phyloP scores from a whole-genome alignment of 2,329 filamentous ascomycete genomes.

The Fusarium pseudocircinatum region DNA sequence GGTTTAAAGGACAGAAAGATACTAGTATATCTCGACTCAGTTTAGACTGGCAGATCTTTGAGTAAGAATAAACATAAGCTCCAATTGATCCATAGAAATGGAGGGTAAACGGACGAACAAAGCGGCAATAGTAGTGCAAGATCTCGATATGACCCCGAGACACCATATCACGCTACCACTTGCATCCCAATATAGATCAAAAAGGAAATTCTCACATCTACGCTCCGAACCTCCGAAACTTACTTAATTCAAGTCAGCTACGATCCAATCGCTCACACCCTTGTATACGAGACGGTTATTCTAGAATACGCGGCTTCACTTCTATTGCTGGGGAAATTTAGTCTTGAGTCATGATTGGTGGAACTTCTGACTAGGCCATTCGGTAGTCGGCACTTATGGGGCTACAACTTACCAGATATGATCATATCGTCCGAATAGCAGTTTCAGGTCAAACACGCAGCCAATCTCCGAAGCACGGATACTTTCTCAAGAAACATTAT shows the following conservation, averaged over 20 bases:
- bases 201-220: background rate
- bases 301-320: slow-evolving; percentile 3
- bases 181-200: background rate
- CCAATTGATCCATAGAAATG: background rate
- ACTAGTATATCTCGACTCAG: fast-evolving
- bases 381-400: slow-evolving; percentile 30
- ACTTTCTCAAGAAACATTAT: background rate
- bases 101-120: background rate
- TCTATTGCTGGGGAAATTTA: slow-evolving; percentile 28
- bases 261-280: background rate
- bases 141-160: background rate
- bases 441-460: slow-evolving; percentile 24
- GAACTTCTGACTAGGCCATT: background rate
- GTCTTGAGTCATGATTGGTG: slow-evolving; percentile 20
- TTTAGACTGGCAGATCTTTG: fast-evolving
- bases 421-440: slow-evolving; percentile 4
- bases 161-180: background rate
- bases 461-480: slow-evolving; percentile 4
- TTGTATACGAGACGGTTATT: background rate
- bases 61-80: background rate
- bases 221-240: background rate
- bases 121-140: background rate
- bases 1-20: too few relatives aligned
- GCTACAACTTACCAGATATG: slow-evolving; percentile 14
- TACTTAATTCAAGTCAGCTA: background rate